phyloP scores from a whole-genome alignment of 306 rosid species.

The Potentilla sterilis region DNA sequence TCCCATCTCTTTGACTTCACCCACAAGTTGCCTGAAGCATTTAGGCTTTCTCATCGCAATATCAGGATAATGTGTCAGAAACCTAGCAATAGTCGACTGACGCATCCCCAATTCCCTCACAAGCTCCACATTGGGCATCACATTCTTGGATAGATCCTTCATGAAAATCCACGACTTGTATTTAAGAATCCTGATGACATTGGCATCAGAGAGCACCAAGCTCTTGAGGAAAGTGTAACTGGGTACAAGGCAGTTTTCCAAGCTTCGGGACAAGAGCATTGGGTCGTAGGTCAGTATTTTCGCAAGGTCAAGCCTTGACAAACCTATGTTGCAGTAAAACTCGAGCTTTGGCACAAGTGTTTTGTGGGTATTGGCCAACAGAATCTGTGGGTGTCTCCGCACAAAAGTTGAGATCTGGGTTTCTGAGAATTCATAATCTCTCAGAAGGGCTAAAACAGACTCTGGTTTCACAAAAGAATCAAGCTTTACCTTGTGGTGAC shows the following conservation, averaged over 20 bases:
- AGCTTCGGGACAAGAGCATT: neutral
- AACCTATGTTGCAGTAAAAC: constrained; percentile 22
- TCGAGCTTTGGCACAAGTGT: constrained; percentile 36
- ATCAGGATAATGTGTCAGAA: neutral
- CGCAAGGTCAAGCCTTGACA: neutral
- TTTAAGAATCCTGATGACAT: constrained; percentile 12
- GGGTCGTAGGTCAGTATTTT: constrained; percentile 10
- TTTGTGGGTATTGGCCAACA: constrained; percentile 18
- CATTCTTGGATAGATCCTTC: neutral
- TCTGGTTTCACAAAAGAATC: constrained; percentile 19
- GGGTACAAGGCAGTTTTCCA: constrained; percentile 18
- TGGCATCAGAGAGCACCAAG: constrained; percentile 2
- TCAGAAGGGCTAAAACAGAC: constrained; percentile 26
- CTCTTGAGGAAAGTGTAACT: constrained; percentile 21
- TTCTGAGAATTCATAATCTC: constrained; percentile 24
- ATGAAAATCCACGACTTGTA: neutral
- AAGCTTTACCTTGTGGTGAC: constrained; percentile 17
- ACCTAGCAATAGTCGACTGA: neutral
- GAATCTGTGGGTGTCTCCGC: constrained; percentile 8
- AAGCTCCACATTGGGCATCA: neutral
- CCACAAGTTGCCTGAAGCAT: constrained; percentile 7
- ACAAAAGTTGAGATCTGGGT: constrained; percentile 28
- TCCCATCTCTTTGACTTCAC: constrained; percentile 21
- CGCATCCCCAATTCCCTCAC: neutral
- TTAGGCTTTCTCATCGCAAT: constrained; percentile 3